These are phyloP conservation scores for Penicillium ucsense DNA, from an alignment of 495 filamentous ascomycete species.

Conservation along the genomic window DNA sequence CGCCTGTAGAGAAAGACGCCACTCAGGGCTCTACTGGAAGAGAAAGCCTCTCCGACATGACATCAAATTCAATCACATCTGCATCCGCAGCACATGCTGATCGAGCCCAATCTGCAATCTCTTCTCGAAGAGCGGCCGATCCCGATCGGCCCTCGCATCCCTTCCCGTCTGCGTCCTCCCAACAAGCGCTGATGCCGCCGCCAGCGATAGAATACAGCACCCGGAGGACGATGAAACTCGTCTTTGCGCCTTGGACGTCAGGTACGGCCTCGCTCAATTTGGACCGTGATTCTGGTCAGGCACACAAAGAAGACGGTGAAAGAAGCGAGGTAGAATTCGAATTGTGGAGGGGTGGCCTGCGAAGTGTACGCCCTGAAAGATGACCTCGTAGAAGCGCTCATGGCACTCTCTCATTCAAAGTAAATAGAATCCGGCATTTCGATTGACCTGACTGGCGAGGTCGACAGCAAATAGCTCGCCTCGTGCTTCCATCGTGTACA, in stretches of 20 bases:
- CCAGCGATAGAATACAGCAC: slow-evolving; percentile 15
- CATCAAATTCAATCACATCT: too few species aligned
- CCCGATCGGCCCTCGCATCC: not conserved
- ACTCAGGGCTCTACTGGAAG: not conserved
- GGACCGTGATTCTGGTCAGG: not conserved
- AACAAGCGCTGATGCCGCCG: not conserved
- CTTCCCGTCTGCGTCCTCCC: not conserved
- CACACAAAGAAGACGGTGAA: not conserved
- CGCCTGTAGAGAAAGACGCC: slow-evolving; percentile 5
- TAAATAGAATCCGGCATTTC: too few species aligned
- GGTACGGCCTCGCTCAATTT: slow-evolving; percentile 3
- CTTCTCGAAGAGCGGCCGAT: not conserved
- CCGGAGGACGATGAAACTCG: slow-evolving; percentile 63
- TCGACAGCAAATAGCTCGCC: too few species aligned
- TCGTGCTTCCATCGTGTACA: too few species aligned
- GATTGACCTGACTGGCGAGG: too few species aligned
- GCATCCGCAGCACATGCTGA: too few species aligned
- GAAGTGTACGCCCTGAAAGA: slow-evolving; percentile 7
- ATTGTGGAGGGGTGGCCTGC: slow-evolving; percentile 41
- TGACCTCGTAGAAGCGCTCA: not conserved
- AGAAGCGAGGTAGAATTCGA: slow-evolving; percentile 37
- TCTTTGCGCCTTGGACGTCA: slow-evolving; percentile 62
- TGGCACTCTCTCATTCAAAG: too few species aligned
- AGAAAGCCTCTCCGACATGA: not conserved
- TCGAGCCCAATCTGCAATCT: not conserved